Evolutionary conservation across 768 basidiomycete genomes (phyloP).

Genomic region (Coprinellus aureogranulatus): DNA sequence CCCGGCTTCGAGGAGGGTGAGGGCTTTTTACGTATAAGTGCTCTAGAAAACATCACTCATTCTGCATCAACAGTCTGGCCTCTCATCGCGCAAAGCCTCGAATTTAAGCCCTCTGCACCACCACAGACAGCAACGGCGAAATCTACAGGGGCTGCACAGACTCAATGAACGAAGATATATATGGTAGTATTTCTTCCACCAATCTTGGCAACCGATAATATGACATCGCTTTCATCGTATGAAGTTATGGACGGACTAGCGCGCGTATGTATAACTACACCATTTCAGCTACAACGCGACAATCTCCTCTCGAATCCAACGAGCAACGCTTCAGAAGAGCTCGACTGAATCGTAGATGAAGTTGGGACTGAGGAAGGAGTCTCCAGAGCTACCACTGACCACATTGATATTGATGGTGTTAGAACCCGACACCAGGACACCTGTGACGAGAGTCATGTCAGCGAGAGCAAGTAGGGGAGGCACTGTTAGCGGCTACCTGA

Average conservation of each 20-base stretch:
- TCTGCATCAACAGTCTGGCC: slow-evolving; percentile 55
- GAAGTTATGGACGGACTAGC: neutral
- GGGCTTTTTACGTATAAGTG: neutral
- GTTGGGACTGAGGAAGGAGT: slow-evolving; percentile 44
- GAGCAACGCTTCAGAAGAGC: slow-evolving; percentile 26
- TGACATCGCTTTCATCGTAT: slow-evolving; percentile 2
- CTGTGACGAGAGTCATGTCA: slow-evolving; percentile 9
- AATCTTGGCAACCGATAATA: neutral
- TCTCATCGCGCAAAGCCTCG: slow-evolving; percentile 58
- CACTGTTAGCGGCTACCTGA: slow-evolving; percentile 21
- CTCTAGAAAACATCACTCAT: neutral
- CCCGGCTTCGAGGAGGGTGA: slow-evolving; percentile 85
- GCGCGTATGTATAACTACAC: neutral
- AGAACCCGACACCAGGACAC: slow-evolving; percentile 34
- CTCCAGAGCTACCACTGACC: slow-evolving; percentile 44
- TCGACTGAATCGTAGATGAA: slow-evolving; percentile 44
- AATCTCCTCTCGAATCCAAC: neutral
- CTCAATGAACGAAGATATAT: neutral
- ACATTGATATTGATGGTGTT: slow-evolving; percentile 44
- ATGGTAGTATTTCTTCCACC: neutral
- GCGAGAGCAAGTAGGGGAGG: neutral
- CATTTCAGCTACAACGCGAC: neutral
- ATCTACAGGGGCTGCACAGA: slow-evolving; percentile 13
- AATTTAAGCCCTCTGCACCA: slow-evolving; percentile 46
- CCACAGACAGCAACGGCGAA: slow-evolving; percentile 9